Evolutionary conservation across 371 early-diverging fungal genomes (phyloP).

Genomic region (Umbelopsis sp.): DNA sequence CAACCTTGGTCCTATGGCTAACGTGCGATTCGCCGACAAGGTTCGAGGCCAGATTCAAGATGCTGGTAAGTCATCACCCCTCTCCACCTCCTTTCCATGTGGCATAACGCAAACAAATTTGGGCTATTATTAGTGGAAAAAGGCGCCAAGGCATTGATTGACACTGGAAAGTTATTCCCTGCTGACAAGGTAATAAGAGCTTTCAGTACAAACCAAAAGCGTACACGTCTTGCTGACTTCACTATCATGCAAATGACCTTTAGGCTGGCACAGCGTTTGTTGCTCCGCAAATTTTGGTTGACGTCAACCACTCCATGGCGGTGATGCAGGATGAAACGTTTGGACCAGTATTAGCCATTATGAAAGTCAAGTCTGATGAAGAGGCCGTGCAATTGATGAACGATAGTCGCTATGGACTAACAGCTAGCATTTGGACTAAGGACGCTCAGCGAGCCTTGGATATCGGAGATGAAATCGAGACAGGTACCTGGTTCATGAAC

Average conservation of each 20-base stretch:
- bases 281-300: slow-evolving; percentile 75
- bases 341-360: slow-evolving; percentile 84
- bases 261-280: slow-evolving; percentile 69
- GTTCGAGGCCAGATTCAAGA: slow-evolving; percentile 74
- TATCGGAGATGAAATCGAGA: slow-evolving; percentile 74
- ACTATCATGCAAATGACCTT: neutral
- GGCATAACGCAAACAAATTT: neutral
- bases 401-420: slow-evolving; percentile 81
- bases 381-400: slow-evolving; percentile 84
- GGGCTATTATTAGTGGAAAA: slow-evolving; percentile 44
- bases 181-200: slow-evolving; percentile 54
- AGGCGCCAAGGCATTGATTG: slow-evolving; percentile 72
- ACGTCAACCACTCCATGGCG: slow-evolving; percentile 76
- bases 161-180: slow-evolving; percentile 58
- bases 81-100: no score
- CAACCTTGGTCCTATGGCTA: slow-evolving; percentile 84
- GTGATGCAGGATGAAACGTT: slow-evolving; percentile 89
- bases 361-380: slow-evolving; percentile 72
- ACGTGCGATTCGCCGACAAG: slow-evolving; percentile 65
- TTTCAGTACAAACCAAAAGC: neutral
- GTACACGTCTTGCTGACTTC: neutral
- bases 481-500: slow-evolving; percentile 90
- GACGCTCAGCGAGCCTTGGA: slow-evolving; percentile 60
- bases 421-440: slow-evolving; percentile 85
- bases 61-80: slow-evolving; percentile 50